Percentiles rank a stretch among this genome's conserved stretches.
phyloP scores from a whole-genome alignment of 2,329 filamentous ascomycete genomes.

The Ophiocordyceps polyrhachis-furcata region DNA sequence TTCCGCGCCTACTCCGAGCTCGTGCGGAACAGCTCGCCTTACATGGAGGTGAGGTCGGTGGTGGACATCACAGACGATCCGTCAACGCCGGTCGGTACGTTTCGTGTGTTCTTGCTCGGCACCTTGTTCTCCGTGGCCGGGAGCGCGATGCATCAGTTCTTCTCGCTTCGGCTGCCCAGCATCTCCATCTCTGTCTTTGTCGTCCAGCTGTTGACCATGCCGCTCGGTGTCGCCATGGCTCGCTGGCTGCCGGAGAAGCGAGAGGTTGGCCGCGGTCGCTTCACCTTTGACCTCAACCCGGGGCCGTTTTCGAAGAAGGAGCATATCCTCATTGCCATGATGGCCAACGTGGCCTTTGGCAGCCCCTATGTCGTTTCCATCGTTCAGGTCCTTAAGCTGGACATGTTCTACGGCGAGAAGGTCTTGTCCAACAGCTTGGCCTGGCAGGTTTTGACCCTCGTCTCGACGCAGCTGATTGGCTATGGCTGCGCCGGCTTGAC shows the following conservation, averaged over 20 bases:
- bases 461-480: constrained; percentile 31
- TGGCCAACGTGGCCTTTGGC: constrained; percentile 30
- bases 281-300: constrained; percentile 21
- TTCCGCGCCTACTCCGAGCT: constrained; percentile 8
- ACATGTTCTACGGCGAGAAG: constrained; percentile 25
- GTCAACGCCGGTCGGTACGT: constrained; percentile 20
- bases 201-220: constrained; percentile 20
- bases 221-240: constrained; percentile 17
- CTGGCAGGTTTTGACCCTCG: constrained; percentile 26
- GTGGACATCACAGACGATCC: constrained; percentile 24
- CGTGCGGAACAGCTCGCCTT: constrained; percentile 16
- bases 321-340: constrained; percentile 33
- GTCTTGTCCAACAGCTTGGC: constrained; percentile 13
- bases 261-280: constrained; percentile 1
- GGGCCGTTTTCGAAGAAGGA: constrained; percentile 35
- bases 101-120: constrained; percentile 20
- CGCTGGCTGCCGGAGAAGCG: constrained; percentile 3
- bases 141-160: constrained; percentile 14
- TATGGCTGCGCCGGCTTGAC: constrained; percentile 30
- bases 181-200: constrained; percentile 21
- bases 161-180: constrained; percentile 21
- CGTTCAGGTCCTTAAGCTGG: constrained; percentile 25
- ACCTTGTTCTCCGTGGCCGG: constrained; percentile 14
- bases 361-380: constrained; percentile 23
- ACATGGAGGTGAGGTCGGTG: constrained; percentile 24